Evolutionary conservation across 208 protist genomes (phyloP).

Genomic region (Wallacemonas sp.): DNA sequence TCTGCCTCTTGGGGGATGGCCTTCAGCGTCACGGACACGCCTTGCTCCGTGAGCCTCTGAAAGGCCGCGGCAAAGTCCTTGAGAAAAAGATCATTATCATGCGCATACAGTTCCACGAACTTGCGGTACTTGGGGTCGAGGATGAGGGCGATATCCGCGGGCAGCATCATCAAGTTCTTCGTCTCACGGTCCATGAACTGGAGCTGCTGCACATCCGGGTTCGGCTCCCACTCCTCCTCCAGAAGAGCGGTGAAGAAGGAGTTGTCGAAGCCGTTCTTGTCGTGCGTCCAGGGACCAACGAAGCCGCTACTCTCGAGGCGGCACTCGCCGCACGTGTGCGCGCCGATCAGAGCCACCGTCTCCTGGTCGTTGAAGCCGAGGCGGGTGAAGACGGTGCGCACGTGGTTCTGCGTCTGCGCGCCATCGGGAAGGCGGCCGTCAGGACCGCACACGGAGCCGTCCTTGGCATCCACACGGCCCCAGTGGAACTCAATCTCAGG

Average conservation of each 20-base stretch:
- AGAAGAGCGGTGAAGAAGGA: constrained; percentile 88
- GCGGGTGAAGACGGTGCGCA: constrained; percentile 88
- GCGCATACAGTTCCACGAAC: constrained; percentile 88
- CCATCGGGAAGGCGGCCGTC: constrained; percentile 91
- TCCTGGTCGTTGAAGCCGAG: constrained; percentile 94
- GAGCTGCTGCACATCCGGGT: constrained; percentile 45
- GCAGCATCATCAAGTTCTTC: constrained; percentile 93
- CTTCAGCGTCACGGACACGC: constrained; percentile 14
- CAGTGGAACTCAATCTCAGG: constrained; percentile 84
- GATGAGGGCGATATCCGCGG: constrained; percentile 84
- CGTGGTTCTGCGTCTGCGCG: constrained; percentile 66
- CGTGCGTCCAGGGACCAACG: constrained; percentile 91
- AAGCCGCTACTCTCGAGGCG: constrained; percentile 85
- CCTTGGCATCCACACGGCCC: constrained; percentile 81
- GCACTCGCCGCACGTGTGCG: constrained; percentile 92
- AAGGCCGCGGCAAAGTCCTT: constrained; percentile 85
- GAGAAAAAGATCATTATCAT: constrained; percentile 90
- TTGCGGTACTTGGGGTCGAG: constrained; percentile 80
- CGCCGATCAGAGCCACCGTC: constrained; percentile 93
- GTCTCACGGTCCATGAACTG: constrained; percentile 86
- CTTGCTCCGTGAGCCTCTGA: constrained; percentile 75
- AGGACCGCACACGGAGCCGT: constrained; percentile 59
- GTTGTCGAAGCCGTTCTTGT: constrained; percentile 92
- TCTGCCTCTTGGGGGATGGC: background rate
- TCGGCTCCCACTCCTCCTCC: constrained; percentile 83